Percentiles rank a stretch among this genome's conserved stretches.
Evolutionary conservation across 2,329 filamentous ascomycete species (phyloP).

Genomic region (Alternaria brassicae): DNA sequence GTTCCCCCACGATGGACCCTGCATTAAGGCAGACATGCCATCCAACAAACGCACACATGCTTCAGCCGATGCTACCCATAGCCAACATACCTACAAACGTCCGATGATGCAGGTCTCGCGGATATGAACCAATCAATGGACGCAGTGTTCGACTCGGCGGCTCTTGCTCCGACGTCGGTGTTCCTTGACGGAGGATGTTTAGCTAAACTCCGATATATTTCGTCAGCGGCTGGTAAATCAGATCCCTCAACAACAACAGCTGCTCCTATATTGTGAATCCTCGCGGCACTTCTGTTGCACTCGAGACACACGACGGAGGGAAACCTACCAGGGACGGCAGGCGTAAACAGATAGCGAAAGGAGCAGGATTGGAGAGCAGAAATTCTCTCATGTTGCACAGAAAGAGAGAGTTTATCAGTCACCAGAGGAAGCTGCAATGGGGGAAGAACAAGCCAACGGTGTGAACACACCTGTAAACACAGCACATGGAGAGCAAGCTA

Average conservation of each 20-base stretch:
- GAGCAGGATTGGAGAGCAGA: background rate
- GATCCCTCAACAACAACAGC: slow-evolving; percentile 9
- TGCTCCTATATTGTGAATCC: background rate
- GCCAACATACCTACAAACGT: background rate
- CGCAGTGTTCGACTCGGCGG: slow-evolving; percentile 13
- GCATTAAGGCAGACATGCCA: background rate
- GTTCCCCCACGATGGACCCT: background rate
- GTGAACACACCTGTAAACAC: slow-evolving; percentile 4
- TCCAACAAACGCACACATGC: background rate
- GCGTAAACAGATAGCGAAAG: background rate
- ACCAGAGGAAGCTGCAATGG: slow-evolving; percentile 44
- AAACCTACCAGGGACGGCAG: background rate
- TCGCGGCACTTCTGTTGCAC: background rate
- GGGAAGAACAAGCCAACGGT: slow-evolving; percentile 28
- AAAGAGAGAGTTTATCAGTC: slow-evolving; percentile 36
- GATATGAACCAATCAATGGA: slow-evolving; percentile 12
- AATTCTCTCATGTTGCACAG: slow-evolving; percentile 40
- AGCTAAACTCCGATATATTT: slow-evolving; percentile 15
- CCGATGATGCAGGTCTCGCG: background rate
- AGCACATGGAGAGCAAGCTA: background rate
- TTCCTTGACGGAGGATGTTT: slow-evolving; percentile 12
- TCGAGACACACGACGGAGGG: background rate
- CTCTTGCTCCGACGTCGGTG: slow-evolving; percentile 28
- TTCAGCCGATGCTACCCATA: slow-evolving; percentile 16
- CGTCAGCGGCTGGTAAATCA: slow-evolving; percentile 12